Percentiles rank a stretch among this genome's conserved stretches.
phyloP scores from a whole-genome alignment of 1,139 yeast genomes.

The Taiozyma onychis region DNA sequence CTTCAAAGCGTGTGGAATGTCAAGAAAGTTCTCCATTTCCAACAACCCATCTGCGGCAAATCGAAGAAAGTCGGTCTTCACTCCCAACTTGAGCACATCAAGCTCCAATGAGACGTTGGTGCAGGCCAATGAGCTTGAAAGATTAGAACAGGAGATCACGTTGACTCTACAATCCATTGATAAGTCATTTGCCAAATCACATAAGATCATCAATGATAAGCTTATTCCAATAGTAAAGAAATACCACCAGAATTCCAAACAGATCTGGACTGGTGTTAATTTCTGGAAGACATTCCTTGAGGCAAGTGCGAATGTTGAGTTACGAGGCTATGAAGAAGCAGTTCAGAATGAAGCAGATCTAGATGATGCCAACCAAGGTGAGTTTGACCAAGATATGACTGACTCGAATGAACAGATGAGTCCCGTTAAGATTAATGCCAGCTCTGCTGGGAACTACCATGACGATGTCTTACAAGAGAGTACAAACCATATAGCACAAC shows the following conservation, averaged over 20 bases:
- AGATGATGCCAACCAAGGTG: background rate
- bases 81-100: constrained; percentile 14
- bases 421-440: constrained; percentile 18
- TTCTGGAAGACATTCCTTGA: constrained; percentile 78
- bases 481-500: constrained; percentile 15
- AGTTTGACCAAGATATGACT: constrained; percentile 2
- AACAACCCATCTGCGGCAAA: constrained; percentile 8
- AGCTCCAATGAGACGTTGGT: constrained; percentile 19
- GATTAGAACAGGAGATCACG: constrained; percentile 78
- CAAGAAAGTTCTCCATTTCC: constrained; percentile 9
- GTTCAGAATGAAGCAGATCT: constrained; percentile 6
- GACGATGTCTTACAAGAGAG: constrained; percentile 16
- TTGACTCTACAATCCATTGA: constrained; percentile 76
- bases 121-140: constrained; percentile 54
- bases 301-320: constrained; percentile 65
- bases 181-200: constrained; percentile 58
- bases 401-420: constrained; percentile 22
- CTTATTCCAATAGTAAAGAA: constrained; percentile 57
- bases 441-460: constrained; percentile 6
- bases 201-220: constrained; percentile 54
- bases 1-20: constrained; percentile 4
- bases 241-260: constrained; percentile 49
- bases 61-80: constrained; percentile 23
- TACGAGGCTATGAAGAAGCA: constrained; percentile 54
- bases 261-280: constrained; percentile 55